Conservation (phyloP, 495 filamentous ascomycete species). For the Xylaria acuta region DNA sequence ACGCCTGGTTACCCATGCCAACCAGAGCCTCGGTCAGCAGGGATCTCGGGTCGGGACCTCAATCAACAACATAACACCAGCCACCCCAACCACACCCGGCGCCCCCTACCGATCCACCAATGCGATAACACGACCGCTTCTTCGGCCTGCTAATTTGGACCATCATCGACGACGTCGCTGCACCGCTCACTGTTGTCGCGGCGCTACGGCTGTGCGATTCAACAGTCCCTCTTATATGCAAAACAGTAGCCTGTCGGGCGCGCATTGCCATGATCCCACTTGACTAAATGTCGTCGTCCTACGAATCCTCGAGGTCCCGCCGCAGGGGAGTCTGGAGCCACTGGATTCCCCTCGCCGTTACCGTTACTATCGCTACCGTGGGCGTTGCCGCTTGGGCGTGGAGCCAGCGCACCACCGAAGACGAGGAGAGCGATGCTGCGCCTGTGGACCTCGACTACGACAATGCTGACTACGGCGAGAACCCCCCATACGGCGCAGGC, state of each 20-base stretch:
- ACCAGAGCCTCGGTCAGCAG: conserved; percentile 28
- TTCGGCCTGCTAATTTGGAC: background rate
- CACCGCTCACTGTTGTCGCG: background rate
- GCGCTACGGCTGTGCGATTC: conserved; percentile 4
- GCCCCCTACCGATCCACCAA: background rate
- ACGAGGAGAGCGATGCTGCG: conserved; percentile 51
- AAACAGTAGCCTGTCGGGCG: conserved; percentile 31
- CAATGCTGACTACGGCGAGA: conserved; percentile 56
- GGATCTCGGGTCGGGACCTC: conserved; percentile 4
- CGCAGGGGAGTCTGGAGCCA: conserved; percentile 75
- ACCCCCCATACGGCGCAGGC: conserved; percentile 58
- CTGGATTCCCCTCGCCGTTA: conserved; percentile 85
- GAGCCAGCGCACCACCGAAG: conserved; percentile 80
- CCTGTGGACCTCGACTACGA: conserved; percentile 56
- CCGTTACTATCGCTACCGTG: conserved; percentile 81
- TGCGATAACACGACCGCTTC: conserved; percentile 18
- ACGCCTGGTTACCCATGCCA: conserved; percentile 18
- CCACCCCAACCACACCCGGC: conserved; percentile 26
- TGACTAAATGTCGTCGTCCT: conserved; percentile 75
- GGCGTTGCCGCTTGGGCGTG: conserved; percentile 90
- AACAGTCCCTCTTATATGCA: conserved; percentile 14
- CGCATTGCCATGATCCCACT: conserved; percentile 38
- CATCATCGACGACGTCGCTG: conserved; percentile 4
- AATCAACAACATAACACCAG: conserved; percentile 25
- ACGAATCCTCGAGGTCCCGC: conserved; percentile 69